These are phyloP conservation scores for Leccinum griseonigrum DNA, from an alignment of 1,284 basidiomycete species.

Conservation along the genomic window DNA sequence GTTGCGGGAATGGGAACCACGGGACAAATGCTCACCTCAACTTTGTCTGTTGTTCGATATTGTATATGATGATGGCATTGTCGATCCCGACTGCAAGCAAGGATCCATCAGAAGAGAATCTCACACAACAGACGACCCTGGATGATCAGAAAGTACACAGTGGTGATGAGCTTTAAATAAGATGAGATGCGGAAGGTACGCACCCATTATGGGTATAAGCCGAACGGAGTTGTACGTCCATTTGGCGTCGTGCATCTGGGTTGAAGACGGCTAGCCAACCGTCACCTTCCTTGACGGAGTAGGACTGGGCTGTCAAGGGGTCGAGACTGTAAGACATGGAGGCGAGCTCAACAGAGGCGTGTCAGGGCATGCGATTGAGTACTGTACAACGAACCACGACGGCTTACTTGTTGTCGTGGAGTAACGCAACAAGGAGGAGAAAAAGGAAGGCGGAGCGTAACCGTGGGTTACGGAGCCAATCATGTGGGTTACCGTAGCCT, in stretches of 20 bases:
- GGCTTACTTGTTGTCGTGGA: slow-evolving; percentile 3
- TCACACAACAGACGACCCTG: slow-evolving; percentile 34
- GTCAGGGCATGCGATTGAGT: slow-evolving; percentile 11
- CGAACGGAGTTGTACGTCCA: slow-evolving; percentile 34
- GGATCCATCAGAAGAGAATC: slow-evolving; percentile 32
- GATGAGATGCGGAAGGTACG: slow-evolving; percentile 12
- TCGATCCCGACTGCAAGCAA: slow-evolving; percentile 35
- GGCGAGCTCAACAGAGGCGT: background rate
- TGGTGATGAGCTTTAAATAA: slow-evolving; percentile 10
- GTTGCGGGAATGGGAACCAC: background rate
- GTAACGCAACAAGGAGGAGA: background rate
- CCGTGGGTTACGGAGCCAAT: background rate
- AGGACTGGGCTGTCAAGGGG: slow-evolving; percentile 29
- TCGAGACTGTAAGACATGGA: slow-evolving; percentile 31
- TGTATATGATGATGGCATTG: slow-evolving; percentile 33
- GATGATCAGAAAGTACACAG: background rate
- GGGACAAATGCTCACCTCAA: slow-evolving; percentile 22
- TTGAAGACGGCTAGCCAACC: slow-evolving; percentile 39
- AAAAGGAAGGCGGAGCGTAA: background rate
- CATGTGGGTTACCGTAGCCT: background rate
- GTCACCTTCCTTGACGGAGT: slow-evolving; percentile 36
- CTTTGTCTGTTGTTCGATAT: slow-evolving; percentile 27
- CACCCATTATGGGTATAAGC: slow-evolving; percentile 30
- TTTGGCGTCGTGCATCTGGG: slow-evolving; percentile 33
- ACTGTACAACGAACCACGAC: background rate